phyloP scores from a whole-genome alignment of 805 yeast species.

The Kuraishia floccosa region DNA sequence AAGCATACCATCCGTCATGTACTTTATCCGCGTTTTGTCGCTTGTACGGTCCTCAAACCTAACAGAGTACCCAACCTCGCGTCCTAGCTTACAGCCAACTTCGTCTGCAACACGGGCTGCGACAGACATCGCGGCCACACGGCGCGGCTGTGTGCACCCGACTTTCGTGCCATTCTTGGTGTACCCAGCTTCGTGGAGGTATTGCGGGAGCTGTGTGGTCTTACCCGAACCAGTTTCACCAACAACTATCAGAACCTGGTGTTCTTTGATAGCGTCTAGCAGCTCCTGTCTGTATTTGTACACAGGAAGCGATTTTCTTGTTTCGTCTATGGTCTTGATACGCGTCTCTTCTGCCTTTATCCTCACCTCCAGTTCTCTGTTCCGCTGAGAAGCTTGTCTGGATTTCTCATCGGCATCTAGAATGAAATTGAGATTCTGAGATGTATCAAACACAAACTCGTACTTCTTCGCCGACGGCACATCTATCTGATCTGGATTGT shows the following conservation, averaged over 20 bases:
- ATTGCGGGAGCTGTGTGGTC: slow-evolving; percentile 90
- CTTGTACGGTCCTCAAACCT: slow-evolving; percentile 77
- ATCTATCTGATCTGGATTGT: slow-evolving; percentile 5
- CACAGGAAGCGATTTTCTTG: slow-evolving; percentile 66
- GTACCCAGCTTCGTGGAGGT: slow-evolving; percentile 73
- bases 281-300: slow-evolving; percentile 50
- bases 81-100: slow-evolving; percentile 69
- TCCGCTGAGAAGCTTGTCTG: slow-evolving; percentile 15
- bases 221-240: slow-evolving; percentile 98
- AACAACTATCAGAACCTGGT: slow-evolving; percentile 69
- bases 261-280: slow-evolving; percentile 43
- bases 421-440: slow-evolving; percentile 47
- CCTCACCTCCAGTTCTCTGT: slow-evolving; percentile 16
- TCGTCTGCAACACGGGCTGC: slow-evolving; percentile 91
- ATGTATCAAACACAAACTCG: slow-evolving; percentile 67
- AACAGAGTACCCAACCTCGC: slow-evolving; percentile 79
- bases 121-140: slow-evolving; percentile 88
- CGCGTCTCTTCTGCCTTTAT: slow-evolving; percentile 22
- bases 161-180: slow-evolving; percentile 41
- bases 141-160: slow-evolving; percentile 91
- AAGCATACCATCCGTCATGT: slow-evolving; percentile 94
- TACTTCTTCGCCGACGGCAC: slow-evolving; percentile 26
- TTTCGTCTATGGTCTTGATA: slow-evolving; percentile 29
- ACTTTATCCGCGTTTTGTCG: slow-evolving; percentile 62
- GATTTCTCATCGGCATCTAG: slow-evolving; percentile 23